phyloP scores from a whole-genome alignment of 2,329 filamentous ascomycete genomes.

The Hypoxylon sp. region DNA sequence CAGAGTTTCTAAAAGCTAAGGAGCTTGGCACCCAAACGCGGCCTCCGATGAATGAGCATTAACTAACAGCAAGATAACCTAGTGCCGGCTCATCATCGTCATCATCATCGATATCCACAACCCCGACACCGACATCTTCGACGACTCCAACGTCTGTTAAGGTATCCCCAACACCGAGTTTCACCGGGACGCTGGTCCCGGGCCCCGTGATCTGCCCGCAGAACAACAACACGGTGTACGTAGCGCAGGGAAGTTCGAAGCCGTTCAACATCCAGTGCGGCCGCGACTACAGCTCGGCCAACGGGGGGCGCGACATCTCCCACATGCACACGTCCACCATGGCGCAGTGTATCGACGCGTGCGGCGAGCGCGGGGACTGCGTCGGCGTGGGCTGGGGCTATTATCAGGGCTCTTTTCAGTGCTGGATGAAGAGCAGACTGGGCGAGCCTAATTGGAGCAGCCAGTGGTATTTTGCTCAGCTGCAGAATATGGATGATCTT shows the following conservation, averaged over 20 bases:
- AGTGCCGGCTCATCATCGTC: conserved; percentile 25
- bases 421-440: conserved; percentile 47
- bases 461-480: conserved; percentile 45
- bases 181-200: conserved; percentile 34
- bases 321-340: conserved; percentile 36
- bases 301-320: conserved; percentile 38
- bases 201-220: conserved; percentile 41
- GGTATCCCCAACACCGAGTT: conserved; percentile 40
- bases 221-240: conserved; percentile 46
- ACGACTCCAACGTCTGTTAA: conserved; percentile 30
- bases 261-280: conserved; percentile 48
- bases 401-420: conserved; percentile 31
- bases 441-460: conserved; percentile 41
- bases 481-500: conserved; percentile 34
- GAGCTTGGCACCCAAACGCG: conserved; percentile 10
- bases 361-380: conserved; percentile 33
- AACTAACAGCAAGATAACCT: conserved; percentile 12
- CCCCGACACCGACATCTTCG: conserved; percentile 21
- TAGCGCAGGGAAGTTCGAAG: conserved; percentile 37
- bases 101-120: conserved; percentile 14
- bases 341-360: conserved; percentile 44
- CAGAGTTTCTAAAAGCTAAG: background rate
- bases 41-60: background rate
- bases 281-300: conserved; percentile 43
- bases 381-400: conserved; percentile 46